A percentile compares a stretch with the other conserved stretches of the same genome.
Evolutionary conservation across 2,329 filamentous ascomycete species (phyloP).

Genomic region (Ceratocystiopsis minuta): DNA sequence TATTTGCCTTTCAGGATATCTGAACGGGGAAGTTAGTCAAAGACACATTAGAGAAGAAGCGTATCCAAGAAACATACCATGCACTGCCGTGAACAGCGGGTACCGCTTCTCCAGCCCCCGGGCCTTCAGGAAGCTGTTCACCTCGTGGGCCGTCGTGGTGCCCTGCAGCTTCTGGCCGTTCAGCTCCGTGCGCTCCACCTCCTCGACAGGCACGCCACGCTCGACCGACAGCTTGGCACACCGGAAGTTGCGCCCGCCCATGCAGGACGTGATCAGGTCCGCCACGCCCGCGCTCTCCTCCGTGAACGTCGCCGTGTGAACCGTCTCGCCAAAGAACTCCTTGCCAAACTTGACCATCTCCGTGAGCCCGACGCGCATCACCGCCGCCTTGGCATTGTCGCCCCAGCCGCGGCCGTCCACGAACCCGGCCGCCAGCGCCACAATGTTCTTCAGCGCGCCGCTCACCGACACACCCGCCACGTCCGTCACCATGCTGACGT

Average conservation of each 20-base stretch:
- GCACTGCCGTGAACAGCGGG: slow-evolving; percentile 81
- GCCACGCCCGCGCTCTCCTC: slow-evolving; percentile 90
- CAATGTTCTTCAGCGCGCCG: slow-evolving; percentile 91
- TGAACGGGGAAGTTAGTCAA: slow-evolving; percentile 5
- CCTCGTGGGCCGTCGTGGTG: slow-evolving; percentile 78
- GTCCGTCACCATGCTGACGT: slow-evolving; percentile 82
- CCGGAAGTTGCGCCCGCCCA: slow-evolving; percentile 80
- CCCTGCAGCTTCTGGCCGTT: slow-evolving; percentile 97
- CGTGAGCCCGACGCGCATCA: slow-evolving; percentile 88
- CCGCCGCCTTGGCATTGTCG: slow-evolving; percentile 95
- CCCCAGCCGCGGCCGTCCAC: slow-evolving; percentile 94
- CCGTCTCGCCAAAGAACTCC: slow-evolving; percentile 73
- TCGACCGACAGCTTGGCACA: slow-evolving; percentile 80
- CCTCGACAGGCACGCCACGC: slow-evolving; percentile 60
- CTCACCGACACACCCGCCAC: slow-evolving; percentile 94
- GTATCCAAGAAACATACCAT: slow-evolving; percentile 24
- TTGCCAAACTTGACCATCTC: slow-evolving; percentile 96
- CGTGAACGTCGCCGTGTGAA: slow-evolving; percentile 77
- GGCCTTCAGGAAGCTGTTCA: slow-evolving; percentile 72
- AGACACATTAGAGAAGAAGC: neutral
- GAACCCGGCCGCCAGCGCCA: slow-evolving; percentile 85
- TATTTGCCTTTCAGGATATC: slow-evolving; percentile 59
- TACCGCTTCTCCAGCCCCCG: slow-evolving; percentile 67
- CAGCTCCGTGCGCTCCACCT: slow-evolving; percentile 75
- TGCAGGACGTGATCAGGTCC: slow-evolving; percentile 87